Percentiles rank a stretch among this genome's conserved stretches.
Evolutionary conservation across 768 basidiomycete genomes (phyloP).

Genomic region (Omphalotus guepiniiformis): DNA sequence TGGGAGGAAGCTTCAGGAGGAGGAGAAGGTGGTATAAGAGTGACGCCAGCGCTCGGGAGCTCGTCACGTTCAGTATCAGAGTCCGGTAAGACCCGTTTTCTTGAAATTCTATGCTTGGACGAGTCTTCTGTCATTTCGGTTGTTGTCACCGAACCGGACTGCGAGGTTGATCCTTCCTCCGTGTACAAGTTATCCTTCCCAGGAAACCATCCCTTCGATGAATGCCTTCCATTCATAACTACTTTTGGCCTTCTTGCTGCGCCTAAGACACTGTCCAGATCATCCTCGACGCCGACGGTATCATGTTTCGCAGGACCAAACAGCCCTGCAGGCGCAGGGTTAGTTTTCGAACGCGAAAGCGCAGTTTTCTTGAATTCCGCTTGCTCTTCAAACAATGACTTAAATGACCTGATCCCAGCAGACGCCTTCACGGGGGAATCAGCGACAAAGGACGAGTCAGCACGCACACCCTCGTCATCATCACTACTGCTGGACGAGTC

Average conservation of each 20-base stretch:
- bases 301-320: conserved; percentile 2
- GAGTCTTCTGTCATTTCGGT: background rate
- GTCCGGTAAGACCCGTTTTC: conserved; percentile 41
- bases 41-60: conserved; percentile 18
- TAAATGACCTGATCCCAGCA: conserved; percentile 57
- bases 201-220: conserved; percentile 8
- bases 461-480: conserved; percentile 27
- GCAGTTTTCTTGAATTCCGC: conserved; percentile 6
- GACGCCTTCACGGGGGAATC: conserved; percentile 70
- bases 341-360: conserved; percentile 4
- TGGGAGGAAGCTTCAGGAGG: conserved; percentile 34
- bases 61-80: conserved; percentile 17
- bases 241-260: conserved; percentile 1
- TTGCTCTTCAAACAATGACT: conserved; percentile 57
- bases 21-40: conserved; percentile 68
- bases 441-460: conserved; percentile 51
- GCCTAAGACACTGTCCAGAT: conserved; percentile 7
- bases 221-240: conserved; percentile 9
- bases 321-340: conserved; percentile 11
- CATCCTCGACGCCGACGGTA: conserved; percentile 3
- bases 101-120: conserved; percentile 24
- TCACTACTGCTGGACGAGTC: conserved; percentile 29
- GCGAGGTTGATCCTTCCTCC: background rate
- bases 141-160: background rate
- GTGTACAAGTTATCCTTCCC: conserved; percentile 12